Base-by-base conservation (phyloP, 2,329 filamentous ascomycete genomes). In the Cladophialophora yegresii region DNA sequence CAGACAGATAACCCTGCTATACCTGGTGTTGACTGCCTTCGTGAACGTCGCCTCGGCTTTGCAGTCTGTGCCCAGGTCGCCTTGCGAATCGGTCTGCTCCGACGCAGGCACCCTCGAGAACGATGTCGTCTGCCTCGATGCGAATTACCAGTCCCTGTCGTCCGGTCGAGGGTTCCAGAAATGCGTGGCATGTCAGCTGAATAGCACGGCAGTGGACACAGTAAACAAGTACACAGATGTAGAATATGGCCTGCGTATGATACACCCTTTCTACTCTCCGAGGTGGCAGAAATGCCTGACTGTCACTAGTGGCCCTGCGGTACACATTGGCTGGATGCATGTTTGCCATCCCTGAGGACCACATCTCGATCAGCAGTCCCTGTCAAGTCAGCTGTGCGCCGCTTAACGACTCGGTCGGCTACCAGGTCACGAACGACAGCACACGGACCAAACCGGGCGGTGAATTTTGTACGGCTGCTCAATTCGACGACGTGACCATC, bases 241-340 rank as follows among this genome's bases (percentile, higher is more conserved):
- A 9, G 71, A 77, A 67, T 81, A 77, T 79, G 79, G 75, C 43
- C 71, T 81, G 51, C 79, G 79, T 81, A 78, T 67, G 78, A 67
- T 40, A 55, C 54, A 50, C 43, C 30, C 13, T 51, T 6, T 53
- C 9, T 40, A 50, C 16, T 10, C 8, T 13, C 20, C 40, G 9
- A 16, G 33, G 56, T 36, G 43, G 28, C 43, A 60, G 50, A 50
- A 33, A 61, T 58, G 57, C 67, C 67, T 69, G 50, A 58, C 69
- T 71, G 30, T 40, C 22, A 28, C 33, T 68, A 81, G 79, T 79
- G 71, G 80, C 81, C 58, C 74, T 81, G 54, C 79, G 79, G 47
- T 81, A 74, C 66, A 74, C 78, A 1, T 75, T 81, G 45, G 75
- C 77, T 4, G 75, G 72, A 50, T 81, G 79, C 66, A 75, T 81